Evolutionary conservation across 257 asterid genomes (phyloP), one percentile per base, ranked within the genome.

Genomic region (Solanum pennellii): DNA sequence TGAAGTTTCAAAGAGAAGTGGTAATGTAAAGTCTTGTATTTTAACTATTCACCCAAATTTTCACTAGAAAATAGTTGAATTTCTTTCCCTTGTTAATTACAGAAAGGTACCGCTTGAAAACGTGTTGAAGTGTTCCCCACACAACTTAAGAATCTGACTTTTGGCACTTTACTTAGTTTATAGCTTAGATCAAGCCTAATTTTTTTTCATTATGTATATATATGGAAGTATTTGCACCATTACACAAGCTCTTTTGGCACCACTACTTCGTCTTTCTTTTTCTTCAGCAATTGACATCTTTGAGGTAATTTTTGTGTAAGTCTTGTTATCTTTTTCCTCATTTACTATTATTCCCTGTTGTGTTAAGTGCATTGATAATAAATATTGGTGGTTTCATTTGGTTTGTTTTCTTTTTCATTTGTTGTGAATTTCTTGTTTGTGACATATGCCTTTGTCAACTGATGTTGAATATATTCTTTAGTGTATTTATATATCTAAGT

Each of bases 91-190:
- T 88, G 88, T 89, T 88, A 87, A 87, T 80, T 87, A 88, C 90
- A 79, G 91, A 88, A 89, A 92, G 92, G 89, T 86, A 74, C 80
- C 14, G 87, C 87, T 86, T 79, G 84, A 83, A 89, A 90, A 92
- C 91, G 89, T 91, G 93, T 82, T 86, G 60, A 89, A 86, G 42
- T 59, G 85, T 35, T 88, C 82, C 83, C 88, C 71, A 56, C 66
- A 82, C 44, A 90, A 89, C 44, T 89, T 84, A 76, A 87, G 87
- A 86, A 33, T 88, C 89, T 86, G 82, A 87, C 85, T 49, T 86
- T 56, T 87, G 82, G n/a, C 89, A 88, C 92, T 91, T 91, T 86
- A 90, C 91, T 91, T 92, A 59, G 60, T 89, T 84, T 90, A 83
- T 84, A 87, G 91, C 68, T 80, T 10, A 47, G 66, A 89, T 87